Evolutionary conservation across 805 yeast species (phyloP).

Genomic region (Candida tallmaniae): DNA sequence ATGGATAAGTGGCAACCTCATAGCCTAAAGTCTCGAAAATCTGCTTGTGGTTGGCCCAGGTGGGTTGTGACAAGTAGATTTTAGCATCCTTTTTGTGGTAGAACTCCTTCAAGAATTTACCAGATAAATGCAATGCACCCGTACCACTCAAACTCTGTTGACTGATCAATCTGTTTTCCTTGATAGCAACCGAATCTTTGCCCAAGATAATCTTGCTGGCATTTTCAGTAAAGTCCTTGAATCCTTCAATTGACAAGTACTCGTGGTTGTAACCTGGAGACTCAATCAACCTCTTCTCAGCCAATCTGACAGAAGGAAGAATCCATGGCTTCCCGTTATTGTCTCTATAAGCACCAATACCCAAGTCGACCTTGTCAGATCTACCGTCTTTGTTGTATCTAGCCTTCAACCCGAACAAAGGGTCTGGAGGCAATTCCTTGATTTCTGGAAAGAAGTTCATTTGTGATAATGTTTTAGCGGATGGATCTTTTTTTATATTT

Average conservation of each 20-base stretch:
- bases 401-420: conserved; percentile 77
- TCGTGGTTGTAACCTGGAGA: conserved; percentile 75
- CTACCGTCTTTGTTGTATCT: conserved; percentile 58
- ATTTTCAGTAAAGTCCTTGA: conserved; percentile 57
- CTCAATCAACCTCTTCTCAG: conserved; percentile 59
- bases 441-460: conserved; percentile 46
- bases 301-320: conserved; percentile 61
- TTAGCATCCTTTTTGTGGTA: conserved; percentile 34
- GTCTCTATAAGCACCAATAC: conserved; percentile 79
- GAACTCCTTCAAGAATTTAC: conserved; percentile 56
- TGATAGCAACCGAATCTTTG: conserved; percentile 47
- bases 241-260: conserved; percentile 80
- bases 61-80: conserved; percentile 78
- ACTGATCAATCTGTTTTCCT: conserved; percentile 49
- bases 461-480: conserved; percentile 24
- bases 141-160: conserved; percentile 83
- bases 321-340: conserved; percentile 68
- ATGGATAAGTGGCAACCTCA: conserved; percentile 67
- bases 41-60: conserved; percentile 97
- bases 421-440: conserved; percentile 75
- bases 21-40: conserved; percentile 73
- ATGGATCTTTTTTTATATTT: not conserved
- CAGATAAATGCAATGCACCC: conserved; percentile 88
- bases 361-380: conserved; percentile 71
- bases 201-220: conserved; percentile 77